Evolutionary conservation across 1,284 basidiomycete genomes (phyloP), one percentile per base, ranked within the genome.

Genomic region (Phylloporus sp.): DNA sequence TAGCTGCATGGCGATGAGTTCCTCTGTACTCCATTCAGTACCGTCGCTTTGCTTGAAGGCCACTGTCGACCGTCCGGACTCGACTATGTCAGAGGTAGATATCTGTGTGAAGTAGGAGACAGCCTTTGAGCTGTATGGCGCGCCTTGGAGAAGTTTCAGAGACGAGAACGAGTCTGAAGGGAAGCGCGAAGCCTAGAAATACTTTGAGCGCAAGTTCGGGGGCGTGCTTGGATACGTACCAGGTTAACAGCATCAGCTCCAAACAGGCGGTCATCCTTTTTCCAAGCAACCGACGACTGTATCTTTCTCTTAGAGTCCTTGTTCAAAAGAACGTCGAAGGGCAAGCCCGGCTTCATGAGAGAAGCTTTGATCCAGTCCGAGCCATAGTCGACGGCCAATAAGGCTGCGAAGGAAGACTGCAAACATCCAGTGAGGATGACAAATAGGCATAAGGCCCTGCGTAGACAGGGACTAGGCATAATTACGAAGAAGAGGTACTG

Each of bases 281-380:
- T 96, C 93, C 92, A 97, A 37, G 85, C 91, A 1, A 98, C 93
- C 2, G 91, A 88, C 28, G 93, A 89, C 70, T 93, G 91, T 58
- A 98, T 95, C 81, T 99, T 99, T 68, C 97, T 86, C 81, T 98
- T 98, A 47, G 95, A 97, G 77, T 98, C 97, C 75, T 94, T 93
- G 80, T 98, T 96, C 56, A 99, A 83, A 40, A 99, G 84, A 37
- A 99, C 94, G 78, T 99, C 97, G 72, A 99, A 98, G 2, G 97
- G 96, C 57, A 94, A 82, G 47, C 96, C 97, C 2, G 97, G 97
- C 74, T 97, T 97, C 86, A 99, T 93, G 65, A 99, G 83, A 13
- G 96, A 96, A 32, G 95, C 93, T 78, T 98, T 99, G 74, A 95
- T 97, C 84, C 90, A 95, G 80, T 98, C 96, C 47, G 93, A 87